phyloP scores from a whole-genome alignment of 139 green algal genomes.

The Chlorella sp. region DNA sequence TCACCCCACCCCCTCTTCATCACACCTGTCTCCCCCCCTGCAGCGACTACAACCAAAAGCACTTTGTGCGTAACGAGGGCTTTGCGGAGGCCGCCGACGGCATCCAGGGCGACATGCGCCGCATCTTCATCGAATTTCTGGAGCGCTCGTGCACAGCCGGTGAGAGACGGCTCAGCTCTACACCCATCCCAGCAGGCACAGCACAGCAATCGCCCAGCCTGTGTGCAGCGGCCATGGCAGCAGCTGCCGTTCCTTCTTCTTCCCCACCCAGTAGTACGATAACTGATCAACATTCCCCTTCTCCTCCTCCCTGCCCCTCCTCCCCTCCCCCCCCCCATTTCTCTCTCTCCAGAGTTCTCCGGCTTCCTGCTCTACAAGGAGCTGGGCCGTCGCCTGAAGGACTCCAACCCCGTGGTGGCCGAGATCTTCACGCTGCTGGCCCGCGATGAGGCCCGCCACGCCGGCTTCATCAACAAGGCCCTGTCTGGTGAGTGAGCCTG shows the following conservation, averaged over 20 bases:
- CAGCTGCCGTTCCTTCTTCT: too few relatives aligned
- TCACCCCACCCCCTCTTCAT: neutral
- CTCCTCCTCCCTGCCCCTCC: neutral
- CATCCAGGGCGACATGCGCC: constrained; percentile 83
- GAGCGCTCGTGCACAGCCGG: constrained; percentile 97
- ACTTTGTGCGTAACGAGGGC: constrained; percentile 98
- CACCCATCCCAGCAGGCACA: too few relatives aligned
- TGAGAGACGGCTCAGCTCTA: neutral
- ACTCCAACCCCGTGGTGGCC: constrained; percentile 89
- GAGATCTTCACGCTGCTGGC: constrained; percentile 99
- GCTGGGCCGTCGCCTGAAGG: constrained; percentile 96
- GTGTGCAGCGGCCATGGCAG: too few relatives aligned
- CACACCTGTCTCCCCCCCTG: neutral
- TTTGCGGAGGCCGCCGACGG: constrained; percentile 95
- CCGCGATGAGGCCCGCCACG: constrained; percentile 98
- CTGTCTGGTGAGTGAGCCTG: constrained; percentile 56
- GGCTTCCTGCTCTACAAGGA: constrained; percentile 99
- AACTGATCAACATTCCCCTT: too few relatives aligned
- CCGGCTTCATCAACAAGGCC: constrained; percentile 99
- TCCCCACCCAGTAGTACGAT: too few relatives aligned
- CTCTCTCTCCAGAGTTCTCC: constrained; percentile 97
- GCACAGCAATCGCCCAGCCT: too few relatives aligned
- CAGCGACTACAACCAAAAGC: constrained; percentile 98
- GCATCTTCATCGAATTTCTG: constrained; percentile 99
- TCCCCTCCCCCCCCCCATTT: too few relatives aligned